A percentile compares a stretch with the other conserved stretches of the same genome.
These are phyloP conservation scores for Musa troglodytarum DNA, from an alignment of 176 grass and related monocot genomes.

Conservation along the genomic window DNA sequence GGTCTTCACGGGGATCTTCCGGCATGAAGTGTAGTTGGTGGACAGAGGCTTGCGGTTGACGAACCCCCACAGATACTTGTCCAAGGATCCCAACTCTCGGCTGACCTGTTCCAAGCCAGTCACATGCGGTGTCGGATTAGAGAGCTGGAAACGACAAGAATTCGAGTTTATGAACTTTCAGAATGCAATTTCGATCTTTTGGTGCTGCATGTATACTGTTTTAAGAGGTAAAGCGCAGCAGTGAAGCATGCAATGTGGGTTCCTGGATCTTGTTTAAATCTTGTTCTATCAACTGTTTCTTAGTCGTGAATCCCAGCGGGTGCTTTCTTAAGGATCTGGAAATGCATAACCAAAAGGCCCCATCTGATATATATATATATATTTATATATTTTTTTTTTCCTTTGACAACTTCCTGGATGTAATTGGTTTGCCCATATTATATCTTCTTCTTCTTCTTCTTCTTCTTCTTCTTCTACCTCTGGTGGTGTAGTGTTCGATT, in stretches of 20 bases:
- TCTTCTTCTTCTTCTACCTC: too few relatives aligned
- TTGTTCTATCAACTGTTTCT: background rate
- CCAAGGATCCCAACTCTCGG: conserved; percentile 49
- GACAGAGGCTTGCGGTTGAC: conserved; percentile 75
- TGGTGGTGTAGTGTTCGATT: background rate
- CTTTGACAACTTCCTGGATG: too few relatives aligned
- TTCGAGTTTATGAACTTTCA: background rate
- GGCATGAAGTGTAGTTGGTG: conserved; percentile 66
- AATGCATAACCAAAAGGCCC: background rate
- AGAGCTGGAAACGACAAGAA: background rate
- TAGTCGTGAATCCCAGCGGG: background rate
- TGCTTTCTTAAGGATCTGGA: background rate
- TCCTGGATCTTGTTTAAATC: too few relatives aligned
- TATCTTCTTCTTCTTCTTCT: too few relatives aligned
- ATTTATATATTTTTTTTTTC: too few relatives aligned
- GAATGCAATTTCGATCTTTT: background rate
- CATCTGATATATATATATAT: too few relatives aligned
- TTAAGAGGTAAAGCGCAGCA: too few relatives aligned
- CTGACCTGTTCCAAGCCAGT: conserved; percentile 33
- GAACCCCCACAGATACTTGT: conserved; percentile 83
- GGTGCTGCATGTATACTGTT: too few relatives aligned
- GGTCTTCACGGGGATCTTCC: conserved; percentile 94
- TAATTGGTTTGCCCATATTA: too few relatives aligned
- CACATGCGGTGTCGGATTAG: conserved; percentile 2
- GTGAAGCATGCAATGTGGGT: too few relatives aligned